Percentiles rank a stretch among this genome's conserved stretches.
phyloP scores from a whole-genome alignment of 2,329 filamentous ascomycete genomes.

The Tolypocladium amazonense region DNA sequence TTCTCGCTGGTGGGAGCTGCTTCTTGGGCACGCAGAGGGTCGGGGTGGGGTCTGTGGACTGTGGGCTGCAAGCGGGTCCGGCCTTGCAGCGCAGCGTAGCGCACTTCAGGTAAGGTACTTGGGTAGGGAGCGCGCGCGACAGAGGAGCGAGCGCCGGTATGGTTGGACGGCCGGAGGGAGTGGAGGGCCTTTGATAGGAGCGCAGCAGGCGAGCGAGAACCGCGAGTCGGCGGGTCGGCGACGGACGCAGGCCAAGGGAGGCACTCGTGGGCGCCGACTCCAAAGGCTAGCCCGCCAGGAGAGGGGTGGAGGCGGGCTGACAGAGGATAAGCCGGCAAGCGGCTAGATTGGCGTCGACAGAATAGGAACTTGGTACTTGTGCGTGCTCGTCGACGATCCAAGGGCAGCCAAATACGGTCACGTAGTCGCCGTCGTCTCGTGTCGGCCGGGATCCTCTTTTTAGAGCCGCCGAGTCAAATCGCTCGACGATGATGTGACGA shows the following conservation, averaged over 20 bases:
- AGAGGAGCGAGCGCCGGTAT: not conserved
- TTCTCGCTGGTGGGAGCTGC: slow-evolving; percentile 1
- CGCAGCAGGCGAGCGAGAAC: not conserved
- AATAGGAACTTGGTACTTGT: not conserved
- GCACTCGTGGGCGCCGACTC: not conserved
- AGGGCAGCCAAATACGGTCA: too few relatives aligned
- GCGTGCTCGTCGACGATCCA: not conserved
- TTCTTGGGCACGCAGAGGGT: slow-evolving; percentile 1
- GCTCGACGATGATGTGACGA: not conserved
- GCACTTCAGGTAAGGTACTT: not conserved
- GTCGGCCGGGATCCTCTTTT: not conserved
- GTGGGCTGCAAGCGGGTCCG: slow-evolving; percentile 2
- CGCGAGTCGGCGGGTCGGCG: not conserved
- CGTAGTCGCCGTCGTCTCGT: not conserved
- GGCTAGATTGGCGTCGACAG: not conserved
- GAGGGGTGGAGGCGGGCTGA: not conserved
- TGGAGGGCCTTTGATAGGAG: not conserved
- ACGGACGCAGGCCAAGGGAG: not conserved
- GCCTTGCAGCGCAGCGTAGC: not conserved
- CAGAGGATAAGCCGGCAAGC: not conserved
- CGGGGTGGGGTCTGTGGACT: slow-evolving; percentile 1
- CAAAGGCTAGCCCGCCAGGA: not conserved
- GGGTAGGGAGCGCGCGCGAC: not conserved
- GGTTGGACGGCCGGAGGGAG: not conserved
- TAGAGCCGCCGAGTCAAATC: not conserved